Percentiles rank a stretch among this genome's conserved stretches.
These are phyloP conservation scores for Neonothopanus nambi DNA, from an alignment of 1,284 basidiomycete species.

Conservation along the genomic window DNA sequence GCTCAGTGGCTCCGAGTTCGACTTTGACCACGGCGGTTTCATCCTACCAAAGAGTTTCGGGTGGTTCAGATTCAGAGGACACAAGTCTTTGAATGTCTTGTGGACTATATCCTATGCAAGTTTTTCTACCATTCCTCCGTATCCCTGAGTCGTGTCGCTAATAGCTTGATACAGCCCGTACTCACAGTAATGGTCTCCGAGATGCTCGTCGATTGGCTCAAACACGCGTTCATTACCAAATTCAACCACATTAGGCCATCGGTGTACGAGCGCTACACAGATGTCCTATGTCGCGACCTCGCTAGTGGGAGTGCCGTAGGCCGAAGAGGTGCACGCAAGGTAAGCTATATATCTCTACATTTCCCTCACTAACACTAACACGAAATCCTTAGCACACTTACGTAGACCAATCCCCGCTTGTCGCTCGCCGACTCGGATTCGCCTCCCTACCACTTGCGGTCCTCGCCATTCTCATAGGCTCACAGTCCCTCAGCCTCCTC, in stretches of 20 bases:
- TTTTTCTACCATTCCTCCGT: constrained; percentile 39
- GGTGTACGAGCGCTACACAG: constrained; percentile 94
- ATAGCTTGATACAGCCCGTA: constrained; percentile 4
- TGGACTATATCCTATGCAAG: constrained; percentile 91
- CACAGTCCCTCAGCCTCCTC: constrained; percentile 76
- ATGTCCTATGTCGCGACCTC: constrained; percentile 94
- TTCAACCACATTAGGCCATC: constrained; percentile 95
- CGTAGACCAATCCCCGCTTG: constrained; percentile 94
- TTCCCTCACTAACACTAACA: constrained; percentile 6
- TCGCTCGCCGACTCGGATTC: constrained; percentile 92
- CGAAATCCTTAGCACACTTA: constrained; percentile 67
- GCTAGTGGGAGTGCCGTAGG: constrained; percentile 78
- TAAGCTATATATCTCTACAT: constrained; percentile 28
- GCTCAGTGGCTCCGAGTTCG: constrained; percentile 85
- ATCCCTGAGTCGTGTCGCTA: constrained; percentile 58
- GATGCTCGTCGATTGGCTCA: constrained; percentile 97
- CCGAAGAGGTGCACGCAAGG: constrained; percentile 69
- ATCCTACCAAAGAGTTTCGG: constrained; percentile 84
- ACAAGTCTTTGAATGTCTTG: constrained; percentile 57
- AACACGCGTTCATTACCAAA: constrained; percentile 99
- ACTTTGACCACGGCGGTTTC: constrained; percentile 63
- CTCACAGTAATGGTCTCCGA: constrained; percentile 90
- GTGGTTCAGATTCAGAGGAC: constrained; percentile 61
- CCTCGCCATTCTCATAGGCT: constrained; percentile 84
- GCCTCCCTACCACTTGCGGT: constrained; percentile 92